Percentiles rank a stretch among this genome's conserved stretches.
Conservation (phyloP, 345 rosid genomes). For the Lepidium didymum region DNA sequence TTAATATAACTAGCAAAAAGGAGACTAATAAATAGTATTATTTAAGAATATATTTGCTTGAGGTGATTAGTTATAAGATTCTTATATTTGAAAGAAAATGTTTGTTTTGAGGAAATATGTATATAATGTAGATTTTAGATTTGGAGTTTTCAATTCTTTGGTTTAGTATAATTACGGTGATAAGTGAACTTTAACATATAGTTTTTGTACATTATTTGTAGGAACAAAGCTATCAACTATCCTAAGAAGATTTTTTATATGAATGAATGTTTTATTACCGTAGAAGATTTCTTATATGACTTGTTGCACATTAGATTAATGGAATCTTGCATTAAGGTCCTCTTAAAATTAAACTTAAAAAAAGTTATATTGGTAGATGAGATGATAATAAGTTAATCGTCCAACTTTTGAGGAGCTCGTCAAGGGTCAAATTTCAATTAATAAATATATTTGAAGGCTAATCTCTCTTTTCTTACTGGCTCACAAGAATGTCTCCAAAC, state of each 20-base stretch:
- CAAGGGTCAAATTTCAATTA: conserved; percentile 9
- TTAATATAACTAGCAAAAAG: neutral
- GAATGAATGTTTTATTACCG: too few species aligned
- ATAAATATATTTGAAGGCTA: neutral
- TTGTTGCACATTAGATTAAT: neutral
- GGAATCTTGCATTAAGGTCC: neutral
- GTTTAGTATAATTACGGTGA: neutral
- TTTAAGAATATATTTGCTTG: neutral
- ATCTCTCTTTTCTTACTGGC: conserved; percentile 14
- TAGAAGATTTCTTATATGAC: too few species aligned
- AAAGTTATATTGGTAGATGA: neutral
- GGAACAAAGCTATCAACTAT: too few species aligned
- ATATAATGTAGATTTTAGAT: neutral
- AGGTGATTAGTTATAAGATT: neutral
- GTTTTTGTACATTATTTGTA: neutral
- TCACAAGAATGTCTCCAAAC: conserved; percentile 2
- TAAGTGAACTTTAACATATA: neutral
- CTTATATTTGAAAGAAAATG: neutral
- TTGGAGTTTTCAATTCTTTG: neutral
- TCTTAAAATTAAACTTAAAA: neutral
- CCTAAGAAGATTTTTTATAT: too few species aligned
- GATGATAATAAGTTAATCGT: conserved; percentile 13
- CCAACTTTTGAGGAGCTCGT: conserved; percentile 27
- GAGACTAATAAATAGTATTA: neutral
- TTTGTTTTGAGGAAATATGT: neutral